These are phyloP conservation scores for Salix viminalis DNA, from an alignment of 345 rosid species.

Conservation along the genomic window DNA sequence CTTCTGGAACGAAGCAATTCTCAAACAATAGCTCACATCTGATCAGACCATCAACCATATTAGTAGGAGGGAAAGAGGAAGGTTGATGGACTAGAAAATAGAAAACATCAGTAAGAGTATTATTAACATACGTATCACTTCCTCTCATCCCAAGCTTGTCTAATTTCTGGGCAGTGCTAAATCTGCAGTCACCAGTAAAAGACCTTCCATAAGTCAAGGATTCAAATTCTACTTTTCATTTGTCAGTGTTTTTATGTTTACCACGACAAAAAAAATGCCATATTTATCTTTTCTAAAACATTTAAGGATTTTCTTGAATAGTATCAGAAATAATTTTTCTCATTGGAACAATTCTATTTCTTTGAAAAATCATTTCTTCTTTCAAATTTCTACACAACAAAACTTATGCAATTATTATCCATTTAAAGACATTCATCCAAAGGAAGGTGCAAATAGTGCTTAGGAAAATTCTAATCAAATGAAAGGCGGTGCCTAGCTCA, in stretches of 20 bases:
- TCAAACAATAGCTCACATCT: slow-evolving; percentile 97
- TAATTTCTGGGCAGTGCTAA: slow-evolving; percentile 88
- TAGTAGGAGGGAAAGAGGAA: slow-evolving; percentile 24
- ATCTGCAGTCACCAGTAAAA: slow-evolving; percentile 50
- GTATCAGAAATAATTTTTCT: neutral
- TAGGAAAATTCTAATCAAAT: neutral
- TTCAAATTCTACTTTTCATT: neutral
- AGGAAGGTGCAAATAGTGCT: neutral
- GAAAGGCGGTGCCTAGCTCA: no score
- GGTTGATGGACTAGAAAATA: slow-evolving; percentile 6
- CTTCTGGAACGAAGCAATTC: slow-evolving; percentile 81
- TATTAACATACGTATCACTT: slow-evolving; percentile 74
- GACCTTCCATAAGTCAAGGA: neutral
- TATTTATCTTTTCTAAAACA: neutral
- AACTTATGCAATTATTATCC: neutral
- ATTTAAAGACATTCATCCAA: neutral
- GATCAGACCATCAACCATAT: slow-evolving; percentile 31
- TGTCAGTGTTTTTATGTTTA: neutral
- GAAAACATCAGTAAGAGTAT: slow-evolving; percentile 16
- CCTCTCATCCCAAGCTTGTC: slow-evolving; percentile 99
- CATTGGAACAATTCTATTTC: no score
- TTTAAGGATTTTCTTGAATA: neutral
- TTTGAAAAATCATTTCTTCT: neutral
- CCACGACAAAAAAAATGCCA: neutral
- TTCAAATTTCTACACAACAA: neutral